phyloP scores from a whole-genome alignment of 345 rosid species.

The Populus davidiana region DNA sequence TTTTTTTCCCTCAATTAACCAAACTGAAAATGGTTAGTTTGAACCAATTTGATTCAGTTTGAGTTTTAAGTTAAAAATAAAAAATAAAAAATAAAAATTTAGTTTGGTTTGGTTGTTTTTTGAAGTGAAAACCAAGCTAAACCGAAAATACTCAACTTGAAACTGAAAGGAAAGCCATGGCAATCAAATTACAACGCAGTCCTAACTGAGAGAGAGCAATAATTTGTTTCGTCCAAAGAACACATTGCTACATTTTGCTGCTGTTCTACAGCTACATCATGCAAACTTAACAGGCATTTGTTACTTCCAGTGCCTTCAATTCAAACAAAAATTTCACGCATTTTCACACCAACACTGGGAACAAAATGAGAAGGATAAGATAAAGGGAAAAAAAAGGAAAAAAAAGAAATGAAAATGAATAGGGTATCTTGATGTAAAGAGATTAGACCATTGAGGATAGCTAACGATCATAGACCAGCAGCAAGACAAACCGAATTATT shows the following conservation, averaged over 20 bases:
- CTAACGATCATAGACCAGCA: slow-evolving; percentile 8
- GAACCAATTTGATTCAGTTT: accelerated
- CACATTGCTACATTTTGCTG: slow-evolving; percentile 5
- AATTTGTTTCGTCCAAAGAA: slow-evolving; percentile 1
- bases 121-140: no score
- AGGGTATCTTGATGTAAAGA: slow-evolving; percentile 20
- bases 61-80: no score
- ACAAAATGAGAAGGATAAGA: not conserved
- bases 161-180: not conserved
- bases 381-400: slow-evolving; percentile 4
- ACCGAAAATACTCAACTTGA: not conserved
- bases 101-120: no score
- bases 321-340: slow-evolving; percentile 22
- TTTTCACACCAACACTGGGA: slow-evolving; percentile 10
- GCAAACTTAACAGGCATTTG: not conserved
- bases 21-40: no score
- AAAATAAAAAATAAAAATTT: no score
- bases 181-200: not conserved
- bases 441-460: slow-evolving; percentile 15
- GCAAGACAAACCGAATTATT: slow-evolving; percentile 29
- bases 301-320: slow-evolving; percentile 19
- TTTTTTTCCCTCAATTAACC: no score
- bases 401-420: slow-evolving; percentile 20
- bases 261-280: not conserved
- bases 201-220: not conserved